Conservation (phyloP, 305 asterid species). For the Fraxinus paxiana region DNA sequence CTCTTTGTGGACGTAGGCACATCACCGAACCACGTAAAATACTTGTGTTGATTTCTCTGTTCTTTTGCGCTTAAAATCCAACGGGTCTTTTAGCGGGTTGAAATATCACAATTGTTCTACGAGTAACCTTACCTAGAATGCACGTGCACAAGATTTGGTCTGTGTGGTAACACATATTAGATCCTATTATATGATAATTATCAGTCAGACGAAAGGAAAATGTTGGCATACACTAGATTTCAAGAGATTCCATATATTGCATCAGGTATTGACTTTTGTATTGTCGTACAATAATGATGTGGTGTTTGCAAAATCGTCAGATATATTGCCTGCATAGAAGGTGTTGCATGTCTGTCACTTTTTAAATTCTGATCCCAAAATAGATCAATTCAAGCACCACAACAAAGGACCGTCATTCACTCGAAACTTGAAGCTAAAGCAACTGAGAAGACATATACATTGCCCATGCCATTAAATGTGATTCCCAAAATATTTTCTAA, state of each 20-base stretch:
- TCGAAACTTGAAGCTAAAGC: conserved; percentile 6
- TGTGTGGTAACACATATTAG: background rate
- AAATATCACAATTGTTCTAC: background rate
- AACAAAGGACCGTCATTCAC: background rate
- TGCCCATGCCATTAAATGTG: background rate
- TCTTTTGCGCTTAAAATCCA: no score
- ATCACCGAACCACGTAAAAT: no score
- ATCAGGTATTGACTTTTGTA: background rate
- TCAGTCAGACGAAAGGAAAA: background rate
- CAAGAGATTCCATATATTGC: background rate
- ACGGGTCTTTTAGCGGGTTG: background rate
- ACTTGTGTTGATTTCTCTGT: no score
- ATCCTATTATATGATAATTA: background rate
- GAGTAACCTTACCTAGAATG: background rate
- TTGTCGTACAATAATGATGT: background rate
- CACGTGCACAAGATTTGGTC: background rate
- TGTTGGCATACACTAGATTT: background rate
- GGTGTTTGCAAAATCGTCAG: background rate
- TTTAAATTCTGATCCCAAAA: background rate
- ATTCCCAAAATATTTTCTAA: background rate
- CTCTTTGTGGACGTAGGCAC: no score
- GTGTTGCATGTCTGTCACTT: background rate
- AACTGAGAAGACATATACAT: background rate
- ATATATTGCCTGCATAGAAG: background rate
- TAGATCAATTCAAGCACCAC: background rate